These are phyloP conservation scores for Globisporangium abappressorium DNA, from an alignment of 352 stramenopile species.

Conservation along the genomic window DNA sequence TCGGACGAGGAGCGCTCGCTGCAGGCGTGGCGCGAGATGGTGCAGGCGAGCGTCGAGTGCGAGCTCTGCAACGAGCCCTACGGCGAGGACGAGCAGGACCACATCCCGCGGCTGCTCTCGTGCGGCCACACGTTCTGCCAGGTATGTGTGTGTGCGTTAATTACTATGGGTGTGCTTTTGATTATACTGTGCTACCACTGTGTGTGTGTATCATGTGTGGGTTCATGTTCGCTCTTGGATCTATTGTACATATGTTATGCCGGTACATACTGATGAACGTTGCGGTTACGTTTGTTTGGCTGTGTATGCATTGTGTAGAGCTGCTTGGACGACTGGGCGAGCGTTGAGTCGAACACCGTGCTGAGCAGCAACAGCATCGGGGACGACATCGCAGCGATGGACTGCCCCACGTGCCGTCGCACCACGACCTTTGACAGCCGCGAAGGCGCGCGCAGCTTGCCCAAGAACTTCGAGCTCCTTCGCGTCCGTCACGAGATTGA, in stretches of 20 bases:
- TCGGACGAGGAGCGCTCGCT: conserved; percentile 50
- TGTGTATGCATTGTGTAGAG: conserved; percentile 22
- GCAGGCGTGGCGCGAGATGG: conserved; percentile 67
- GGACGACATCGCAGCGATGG: conserved; percentile 33
- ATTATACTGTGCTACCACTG: not conserved
- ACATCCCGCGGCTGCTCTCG: conserved; percentile 65
- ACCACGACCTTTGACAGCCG: conserved; percentile 44
- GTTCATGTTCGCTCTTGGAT: not conserved
- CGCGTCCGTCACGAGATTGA: conserved; percentile 85
- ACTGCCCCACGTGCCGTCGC: conserved; percentile 74
- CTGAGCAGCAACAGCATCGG: conserved; percentile 14
- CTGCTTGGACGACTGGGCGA: conserved; percentile 67
- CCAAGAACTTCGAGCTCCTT: conserved; percentile 85
- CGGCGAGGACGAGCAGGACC: conserved; percentile 52
- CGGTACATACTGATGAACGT: not conserved
- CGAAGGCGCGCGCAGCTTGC: conserved; percentile 48
- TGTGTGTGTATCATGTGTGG: conserved; percentile 5
- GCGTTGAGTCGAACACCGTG: conserved; percentile 24
- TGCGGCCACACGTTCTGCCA: conserved; percentile 86
- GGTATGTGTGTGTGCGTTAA: conserved; percentile 23
- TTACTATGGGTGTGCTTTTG: not conserved
- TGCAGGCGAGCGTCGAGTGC: conserved; percentile 79
- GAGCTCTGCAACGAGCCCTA: conserved; percentile 87
- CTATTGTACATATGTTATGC: not conserved
- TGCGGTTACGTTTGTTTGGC: not conserved